Conservation (phyloP, 2,329 filamentous ascomycete species). For the Zalaria sp. region DNA sequence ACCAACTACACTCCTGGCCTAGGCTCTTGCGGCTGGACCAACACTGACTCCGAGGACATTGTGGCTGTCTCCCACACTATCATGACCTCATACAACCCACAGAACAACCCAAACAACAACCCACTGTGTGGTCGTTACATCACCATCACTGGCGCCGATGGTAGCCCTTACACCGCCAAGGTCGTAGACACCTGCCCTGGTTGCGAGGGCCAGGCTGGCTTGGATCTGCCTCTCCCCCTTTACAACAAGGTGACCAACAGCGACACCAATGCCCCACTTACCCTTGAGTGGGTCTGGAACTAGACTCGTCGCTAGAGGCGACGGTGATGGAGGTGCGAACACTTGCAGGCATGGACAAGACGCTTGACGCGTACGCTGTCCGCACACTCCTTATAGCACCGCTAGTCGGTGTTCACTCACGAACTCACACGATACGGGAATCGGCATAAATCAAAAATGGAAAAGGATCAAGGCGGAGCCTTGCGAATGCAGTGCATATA, state of each 20-base stretch:
- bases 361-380: background rate
- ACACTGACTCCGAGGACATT: constrained; percentile 43
- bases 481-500: too few relatives aligned
- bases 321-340: background rate
- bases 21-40: constrained; percentile 53
- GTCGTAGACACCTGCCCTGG: constrained; percentile 67
- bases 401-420: too few relatives aligned
- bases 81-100: constrained; percentile 38
- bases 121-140: constrained; percentile 56
- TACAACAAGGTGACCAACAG: constrained; percentile 21
- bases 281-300: constrained; percentile 28
- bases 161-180: constrained; percentile 42
- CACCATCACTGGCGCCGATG: constrained; percentile 42
- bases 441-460: too few relatives aligned
- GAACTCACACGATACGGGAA: too few relatives aligned
- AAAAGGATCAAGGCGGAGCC: too few relatives aligned
- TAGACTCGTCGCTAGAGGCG: constrained; percentile 7
- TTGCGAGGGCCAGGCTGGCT: constrained; percentile 35
- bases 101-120: constrained; percentile 45
- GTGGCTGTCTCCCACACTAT: constrained; percentile 53
- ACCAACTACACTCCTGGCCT: constrained; percentile 62
- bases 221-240: constrained; percentile 43
- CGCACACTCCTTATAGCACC: background rate
- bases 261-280: constrained; percentile 24
- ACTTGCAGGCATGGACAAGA: background rate